Base-by-base conservation (phyloP, 192 early-diverging fungal species). In the Coemansia sp. region DNA sequence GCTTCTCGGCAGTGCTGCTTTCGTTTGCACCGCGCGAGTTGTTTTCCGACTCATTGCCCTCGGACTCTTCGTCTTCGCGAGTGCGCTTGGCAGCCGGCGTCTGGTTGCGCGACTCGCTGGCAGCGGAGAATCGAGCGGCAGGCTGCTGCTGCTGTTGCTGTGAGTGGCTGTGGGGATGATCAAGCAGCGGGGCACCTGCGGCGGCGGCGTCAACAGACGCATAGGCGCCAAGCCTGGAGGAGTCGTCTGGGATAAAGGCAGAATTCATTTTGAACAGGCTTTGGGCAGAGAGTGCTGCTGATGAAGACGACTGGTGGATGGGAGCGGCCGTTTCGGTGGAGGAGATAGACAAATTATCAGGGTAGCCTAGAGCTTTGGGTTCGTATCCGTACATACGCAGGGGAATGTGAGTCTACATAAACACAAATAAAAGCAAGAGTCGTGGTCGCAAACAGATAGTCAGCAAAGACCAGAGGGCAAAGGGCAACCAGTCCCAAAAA, bases 11-110 rank as follows among this genome's bases (percentile, higher is more conserved):
- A 4, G 63, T 52, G 10, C 33, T 32, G 34, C 50, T 28, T 1
- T 69, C 74, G 38, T 20, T 50, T 25, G 36, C 45, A n/a, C 69
- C 71, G 58, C 88, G 87, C 18, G 69, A 66, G 28, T 82, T 84
- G 20, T 72, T 64, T 28, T 85, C 80, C 28, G 86, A 86, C 20
- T 85, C 88, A 48, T 85, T 88, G 5, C 85, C 86, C 4, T 93
- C 92, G 7, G 86, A 87, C 5, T 85, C 87, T 14, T 87, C 86
- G 16, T 82, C 87, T 12, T 84, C 88, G 42, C 73, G 69, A 22
- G 69, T 49, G 36, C 81, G 75, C 67, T 83, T 83, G 63, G 64
- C 63, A 5, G 69, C 54, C 5, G 72, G 77, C 11, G 77, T 80
- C 56, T 80, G 77, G 11, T 66, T 75, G 66, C 77, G 77, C 55